phyloP scores from a whole-genome alignment of 1,284 basidiomycete species.

The Takashimella tepidaria region DNA sequence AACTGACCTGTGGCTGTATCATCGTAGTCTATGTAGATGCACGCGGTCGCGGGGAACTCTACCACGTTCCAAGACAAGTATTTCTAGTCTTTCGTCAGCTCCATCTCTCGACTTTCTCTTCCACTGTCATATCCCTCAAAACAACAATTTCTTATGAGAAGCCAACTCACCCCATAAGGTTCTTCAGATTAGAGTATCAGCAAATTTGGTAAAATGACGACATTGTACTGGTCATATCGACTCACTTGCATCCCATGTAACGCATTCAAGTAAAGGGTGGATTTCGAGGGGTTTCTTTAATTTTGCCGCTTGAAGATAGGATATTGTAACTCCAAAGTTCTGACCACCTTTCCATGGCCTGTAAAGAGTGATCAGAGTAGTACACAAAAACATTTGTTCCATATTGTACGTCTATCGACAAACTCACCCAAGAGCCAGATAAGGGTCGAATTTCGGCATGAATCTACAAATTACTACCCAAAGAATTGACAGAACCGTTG shows the following conservation, averaged over 20 bases:
- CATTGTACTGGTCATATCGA: no score
- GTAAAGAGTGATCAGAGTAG: background rate
- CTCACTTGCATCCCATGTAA: slow-evolving; percentile 28
- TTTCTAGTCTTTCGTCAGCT: slow-evolving; percentile 14
- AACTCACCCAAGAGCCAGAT: slow-evolving; percentile 21
- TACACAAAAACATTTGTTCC: no score
- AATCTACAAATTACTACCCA: no score
- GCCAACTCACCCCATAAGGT: slow-evolving; percentile 19
- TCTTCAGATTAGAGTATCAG: no score
- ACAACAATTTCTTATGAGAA: no score
- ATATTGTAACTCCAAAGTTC: slow-evolving; percentile 15
- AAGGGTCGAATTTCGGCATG: slow-evolving; percentile 32
- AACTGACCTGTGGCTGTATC: slow-evolving; percentile 19
- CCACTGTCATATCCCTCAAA: background rate
- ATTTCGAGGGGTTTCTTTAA: slow-evolving; percentile 14
- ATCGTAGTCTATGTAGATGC: slow-evolving; percentile 26
- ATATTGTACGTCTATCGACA: no score
- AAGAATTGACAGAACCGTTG: no score
- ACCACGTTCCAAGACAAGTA: slow-evolving; percentile 27
- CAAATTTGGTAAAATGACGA: no score
- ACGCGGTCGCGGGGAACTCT: slow-evolving; percentile 23
- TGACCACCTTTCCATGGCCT: slow-evolving; percentile 29
- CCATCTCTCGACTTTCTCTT: background rate
- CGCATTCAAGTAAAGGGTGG: slow-evolving; percentile 21
- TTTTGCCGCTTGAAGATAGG: slow-evolving; percentile 20